These are phyloP conservation scores for Copromyces sp. DNA, from an alignment of 495 filamentous ascomycete genomes.

Conservation along the genomic window DNA sequence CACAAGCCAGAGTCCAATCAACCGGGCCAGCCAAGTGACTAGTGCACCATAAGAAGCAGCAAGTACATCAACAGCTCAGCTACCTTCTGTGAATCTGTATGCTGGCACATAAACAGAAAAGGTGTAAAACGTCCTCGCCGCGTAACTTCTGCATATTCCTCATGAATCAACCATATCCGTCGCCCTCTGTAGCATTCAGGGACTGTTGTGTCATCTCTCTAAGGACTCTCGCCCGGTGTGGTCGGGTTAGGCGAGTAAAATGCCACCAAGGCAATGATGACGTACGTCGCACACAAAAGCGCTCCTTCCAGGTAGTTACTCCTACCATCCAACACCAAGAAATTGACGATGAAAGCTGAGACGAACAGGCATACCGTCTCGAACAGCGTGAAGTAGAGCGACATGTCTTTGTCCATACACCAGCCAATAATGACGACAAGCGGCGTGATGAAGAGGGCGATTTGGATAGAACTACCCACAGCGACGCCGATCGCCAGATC, in stretches of 20 bases:
- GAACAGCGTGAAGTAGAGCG: conserved; percentile 83
- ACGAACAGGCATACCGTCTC: conserved; percentile 83
- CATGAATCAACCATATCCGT: neutral
- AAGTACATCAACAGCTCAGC: neutral
- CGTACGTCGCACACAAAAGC: conserved; percentile 70
- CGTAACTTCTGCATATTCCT: neutral
- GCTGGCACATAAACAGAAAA: neutral
- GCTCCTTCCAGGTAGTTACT: conserved; percentile 86
- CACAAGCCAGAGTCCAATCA: neutral
- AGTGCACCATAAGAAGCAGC: neutral
- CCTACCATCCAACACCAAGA: conserved; percentile 75
- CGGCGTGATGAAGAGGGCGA: conserved; percentile 82
- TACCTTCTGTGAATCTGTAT: neutral
- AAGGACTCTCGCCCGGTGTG: conserved; percentile 33
- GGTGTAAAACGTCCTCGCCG: neutral
- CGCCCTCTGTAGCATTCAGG: neutral
- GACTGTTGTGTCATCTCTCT: neutral
- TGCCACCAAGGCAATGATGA: conserved; percentile 61
- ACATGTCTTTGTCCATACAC: conserved; percentile 74
- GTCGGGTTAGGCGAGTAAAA: conserved; percentile 50
- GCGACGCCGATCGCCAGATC: conserved; percentile 87
- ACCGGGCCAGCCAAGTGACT: neutral
- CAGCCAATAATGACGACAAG: conserved; percentile 84
- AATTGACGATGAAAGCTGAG: conserved; percentile 82
- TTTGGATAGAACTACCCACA: conserved; percentile 79